Percentiles rank a stretch among this genome's conserved stretches.
These are phyloP conservation scores for Eutrema salsugineum DNA, from an alignment of 441 rosid genomes.

Conservation along the genomic window DNA sequence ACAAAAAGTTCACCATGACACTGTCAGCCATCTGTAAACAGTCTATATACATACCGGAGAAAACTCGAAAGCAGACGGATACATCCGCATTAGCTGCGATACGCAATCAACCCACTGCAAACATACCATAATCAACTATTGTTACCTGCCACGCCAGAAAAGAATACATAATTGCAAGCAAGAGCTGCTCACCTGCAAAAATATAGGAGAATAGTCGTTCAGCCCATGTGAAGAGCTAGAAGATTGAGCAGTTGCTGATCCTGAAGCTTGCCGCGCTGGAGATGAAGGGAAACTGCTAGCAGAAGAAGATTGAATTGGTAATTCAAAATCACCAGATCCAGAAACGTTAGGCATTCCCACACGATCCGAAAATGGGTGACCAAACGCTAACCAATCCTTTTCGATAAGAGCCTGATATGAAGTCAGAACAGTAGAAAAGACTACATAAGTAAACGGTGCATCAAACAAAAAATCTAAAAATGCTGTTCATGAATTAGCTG, in stretches of 20 bases:
- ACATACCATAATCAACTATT: conserved; percentile 15
- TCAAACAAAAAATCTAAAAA: conserved; percentile 2
- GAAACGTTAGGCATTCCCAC: conserved; percentile 78
- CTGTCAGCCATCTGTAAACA: conserved; percentile 1
- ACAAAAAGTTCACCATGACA: neutral
- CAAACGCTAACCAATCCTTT: conserved; percentile 99
- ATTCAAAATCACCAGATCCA: conserved; percentile 57
- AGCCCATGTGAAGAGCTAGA: conserved; percentile 78
- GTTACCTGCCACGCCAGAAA: neutral
- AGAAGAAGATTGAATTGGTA: conserved; percentile 72
- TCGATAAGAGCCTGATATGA: conserved; percentile 81
- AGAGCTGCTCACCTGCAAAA: conserved; percentile 70
- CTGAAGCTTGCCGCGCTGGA: conserved; percentile 69
- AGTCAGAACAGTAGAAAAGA: conserved; percentile 12
- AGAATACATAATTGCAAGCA: conserved; percentile 1
- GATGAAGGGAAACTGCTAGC: conserved; percentile 69
- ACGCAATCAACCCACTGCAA: conserved; percentile 99
- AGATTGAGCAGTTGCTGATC: conserved; percentile 61
- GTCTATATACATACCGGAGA: conserved; percentile 66
- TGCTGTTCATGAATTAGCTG: conserved; percentile 1
- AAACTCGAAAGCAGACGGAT: conserved; percentile 97
- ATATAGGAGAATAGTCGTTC: conserved; percentile 91
- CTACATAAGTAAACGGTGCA: conserved; percentile 14
- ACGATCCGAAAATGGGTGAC: conserved; percentile 98
- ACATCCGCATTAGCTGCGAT: conserved; percentile 87